phyloP scores from a whole-genome alignment of 495 filamentous ascomycete genomes.

The Sphaerosporella brunnea region DNA sequence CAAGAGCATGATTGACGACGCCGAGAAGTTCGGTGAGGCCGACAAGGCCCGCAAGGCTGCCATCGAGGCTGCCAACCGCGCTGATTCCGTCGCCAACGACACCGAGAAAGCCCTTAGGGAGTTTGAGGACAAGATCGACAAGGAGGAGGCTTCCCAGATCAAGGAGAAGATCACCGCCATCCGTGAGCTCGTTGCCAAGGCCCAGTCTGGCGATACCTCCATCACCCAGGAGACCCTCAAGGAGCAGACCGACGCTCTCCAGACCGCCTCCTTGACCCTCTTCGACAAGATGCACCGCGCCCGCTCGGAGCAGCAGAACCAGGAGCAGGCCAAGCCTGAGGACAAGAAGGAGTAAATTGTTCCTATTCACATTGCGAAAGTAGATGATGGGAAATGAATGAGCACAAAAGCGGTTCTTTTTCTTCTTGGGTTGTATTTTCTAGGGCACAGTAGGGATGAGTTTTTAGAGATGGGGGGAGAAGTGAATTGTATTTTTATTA shows the following conservation, averaged over 20 bases:
- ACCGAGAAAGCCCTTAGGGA: constrained; percentile 98
- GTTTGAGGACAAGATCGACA: constrained; percentile 87
- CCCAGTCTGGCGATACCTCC: constrained; percentile 74
- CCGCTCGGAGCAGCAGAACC: constrained; percentile 43
- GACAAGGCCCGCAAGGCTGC: constrained; percentile 95
- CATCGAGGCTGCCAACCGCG: constrained; percentile 90
- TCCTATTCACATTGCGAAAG: no score
- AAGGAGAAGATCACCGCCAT: constrained; percentile 81
- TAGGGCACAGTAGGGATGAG: no score
- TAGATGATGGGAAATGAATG: no score
- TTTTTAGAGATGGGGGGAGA: no score
- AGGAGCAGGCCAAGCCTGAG: constrained; percentile 29
- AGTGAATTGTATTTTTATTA: no score
- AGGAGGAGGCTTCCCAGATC: constrained; percentile 81
- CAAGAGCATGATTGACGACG: constrained; percentile 88
- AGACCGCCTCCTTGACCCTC: constrained; percentile 82
- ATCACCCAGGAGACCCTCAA: constrained; percentile 81
- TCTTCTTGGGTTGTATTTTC: no score
- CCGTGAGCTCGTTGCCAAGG: constrained; percentile 84
- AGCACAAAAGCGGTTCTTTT: no score
- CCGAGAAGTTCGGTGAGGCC: constrained; percentile 83
- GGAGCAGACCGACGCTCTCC: constrained; percentile 94
- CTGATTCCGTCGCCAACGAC: constrained; percentile 89
- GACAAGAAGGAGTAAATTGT: constrained; percentile 76
- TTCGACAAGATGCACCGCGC: constrained; percentile 99